Conservation (phyloP, 768 basidiomycete genomes). For the Rhodotorula diobovata region DNA sequence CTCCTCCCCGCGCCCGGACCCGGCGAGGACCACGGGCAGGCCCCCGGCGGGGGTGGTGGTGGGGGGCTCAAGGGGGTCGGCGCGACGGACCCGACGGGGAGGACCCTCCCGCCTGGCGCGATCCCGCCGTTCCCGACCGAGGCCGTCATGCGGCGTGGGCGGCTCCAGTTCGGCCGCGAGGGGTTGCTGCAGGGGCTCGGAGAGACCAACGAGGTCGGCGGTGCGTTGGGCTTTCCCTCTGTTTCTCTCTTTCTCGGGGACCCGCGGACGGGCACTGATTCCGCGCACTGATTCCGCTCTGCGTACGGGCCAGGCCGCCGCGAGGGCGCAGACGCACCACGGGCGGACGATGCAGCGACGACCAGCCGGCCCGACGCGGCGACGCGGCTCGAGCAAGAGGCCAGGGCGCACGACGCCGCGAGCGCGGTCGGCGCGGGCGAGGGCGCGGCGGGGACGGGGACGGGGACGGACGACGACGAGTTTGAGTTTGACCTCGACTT, state of each 20-base stretch:
- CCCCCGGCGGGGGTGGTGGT: too few species aligned
- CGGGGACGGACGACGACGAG: constrained; percentile 27
- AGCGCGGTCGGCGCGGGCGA: neutral
- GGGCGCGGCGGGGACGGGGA: neutral
- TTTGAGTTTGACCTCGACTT: constrained; percentile 41
- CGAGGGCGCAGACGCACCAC: neutral
- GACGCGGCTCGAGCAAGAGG: constrained; percentile 22
- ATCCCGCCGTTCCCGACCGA: constrained; percentile 43
- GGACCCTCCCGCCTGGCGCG: constrained; percentile 28
- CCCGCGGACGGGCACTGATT: too few species aligned
- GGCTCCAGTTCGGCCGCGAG: constrained; percentile 36
- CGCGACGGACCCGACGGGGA: constrained; percentile 27
- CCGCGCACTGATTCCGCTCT: neutral
- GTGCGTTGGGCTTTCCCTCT: constrained; percentile 12
- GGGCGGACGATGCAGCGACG: neutral
- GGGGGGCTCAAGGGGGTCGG: too few species aligned
- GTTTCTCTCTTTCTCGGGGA: neutral
- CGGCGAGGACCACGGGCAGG: too few species aligned
- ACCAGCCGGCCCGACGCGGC: neutral
- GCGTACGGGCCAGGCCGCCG: neutral
- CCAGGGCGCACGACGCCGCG: constrained; percentile 11
- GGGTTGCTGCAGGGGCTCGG: constrained; percentile 20
- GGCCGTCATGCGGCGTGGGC: constrained; percentile 37
- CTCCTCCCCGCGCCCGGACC: constrained; percentile 21
- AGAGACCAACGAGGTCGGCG: constrained; percentile 36